Evolutionary conservation across 2,329 filamentous ascomycete species (phyloP).

Genomic region (Aschersonia sp.): DNA sequence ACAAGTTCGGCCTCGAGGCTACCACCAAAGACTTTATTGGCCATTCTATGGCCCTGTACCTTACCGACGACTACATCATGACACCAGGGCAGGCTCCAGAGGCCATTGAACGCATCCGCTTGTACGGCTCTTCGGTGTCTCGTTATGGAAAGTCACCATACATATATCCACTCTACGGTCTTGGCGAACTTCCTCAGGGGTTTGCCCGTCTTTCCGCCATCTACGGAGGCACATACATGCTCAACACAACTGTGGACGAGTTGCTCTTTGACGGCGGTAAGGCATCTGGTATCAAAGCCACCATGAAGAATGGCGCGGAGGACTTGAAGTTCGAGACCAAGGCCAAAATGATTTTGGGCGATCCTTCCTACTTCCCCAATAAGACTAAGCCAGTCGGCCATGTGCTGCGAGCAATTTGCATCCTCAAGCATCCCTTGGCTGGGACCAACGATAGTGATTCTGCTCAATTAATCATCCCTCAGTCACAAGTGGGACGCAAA

Average conservation of each 20-base stretch:
- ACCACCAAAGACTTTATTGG: slow-evolving; percentile 91
- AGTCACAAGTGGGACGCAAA: slow-evolving; percentile 93
- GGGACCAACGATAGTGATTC: slow-evolving; percentile 85
- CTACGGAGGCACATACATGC: slow-evolving; percentile 98
- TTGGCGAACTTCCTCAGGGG: slow-evolving; percentile 92
- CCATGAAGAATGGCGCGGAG: slow-evolving; percentile 70
- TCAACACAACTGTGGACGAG: slow-evolving; percentile 91
- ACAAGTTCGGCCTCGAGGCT: slow-evolving; percentile 89
- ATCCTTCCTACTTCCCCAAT: slow-evolving; percentile 89
- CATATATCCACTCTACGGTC: slow-evolving; percentile 96
- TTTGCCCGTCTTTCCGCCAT: slow-evolving; percentile 96
- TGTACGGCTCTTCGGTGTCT: slow-evolving; percentile 96
- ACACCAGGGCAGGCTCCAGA: slow-evolving; percentile 62
- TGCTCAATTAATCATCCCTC: slow-evolving; percentile 89
- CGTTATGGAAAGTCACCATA: slow-evolving; percentile 97
- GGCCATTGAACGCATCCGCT: slow-evolving; percentile 77
- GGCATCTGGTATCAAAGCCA: slow-evolving; percentile 92
- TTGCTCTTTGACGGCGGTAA: slow-evolving; percentile 72
- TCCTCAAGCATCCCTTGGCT: slow-evolving; percentile 86
- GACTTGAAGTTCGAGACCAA: slow-evolving; percentile 96
- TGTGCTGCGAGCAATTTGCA: slow-evolving; percentile 91
- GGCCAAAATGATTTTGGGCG: slow-evolving; percentile 88
- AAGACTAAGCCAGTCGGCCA: slow-evolving; percentile 83
- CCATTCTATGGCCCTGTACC: slow-evolving; percentile 95
- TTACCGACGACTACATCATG: slow-evolving; percentile 77